Evolutionary conservation across 2,329 filamentous ascomycete species (phyloP).

Genomic region (Pseudogymnoascus sp.): DNA sequence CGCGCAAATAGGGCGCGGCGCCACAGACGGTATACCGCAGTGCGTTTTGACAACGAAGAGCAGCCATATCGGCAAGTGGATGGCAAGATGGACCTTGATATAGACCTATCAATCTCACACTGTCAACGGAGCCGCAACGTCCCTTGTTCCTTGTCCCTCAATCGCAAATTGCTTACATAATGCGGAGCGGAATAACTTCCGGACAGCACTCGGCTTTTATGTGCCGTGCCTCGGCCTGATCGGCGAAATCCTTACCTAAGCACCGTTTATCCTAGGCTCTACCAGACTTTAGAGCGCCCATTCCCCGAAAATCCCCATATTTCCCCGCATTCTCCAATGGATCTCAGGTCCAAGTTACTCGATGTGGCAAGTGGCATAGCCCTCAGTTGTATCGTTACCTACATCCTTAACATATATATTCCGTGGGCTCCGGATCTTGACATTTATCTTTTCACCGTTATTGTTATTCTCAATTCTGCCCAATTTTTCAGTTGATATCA

Average conservation of each 20-base stretch:
- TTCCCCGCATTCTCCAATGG: slow-evolving; percentile 4
- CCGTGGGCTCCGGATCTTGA: slow-evolving; percentile 25
- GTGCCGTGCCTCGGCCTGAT: slow-evolving; percentile 12
- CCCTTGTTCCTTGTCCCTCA: not conserved
- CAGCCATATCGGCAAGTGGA: slow-evolving; percentile 37
- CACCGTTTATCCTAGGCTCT: not conserved
- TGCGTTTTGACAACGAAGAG: slow-evolving; percentile 38
- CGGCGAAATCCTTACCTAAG: not conserved
- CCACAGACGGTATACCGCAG: slow-evolving; percentile 39
- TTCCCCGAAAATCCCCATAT: slow-evolving; percentile 4
- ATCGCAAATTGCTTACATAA: slow-evolving; percentile 11
- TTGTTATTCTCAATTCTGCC: slow-evolving; percentile 26
- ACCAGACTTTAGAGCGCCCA: slow-evolving; percentile 4
- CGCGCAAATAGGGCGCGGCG: slow-evolving; percentile 27
- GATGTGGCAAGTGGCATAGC: slow-evolving; percentile 24
- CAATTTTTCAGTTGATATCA: slow-evolving; percentile 22
- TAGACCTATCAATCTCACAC: not conserved
- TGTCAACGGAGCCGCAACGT: not conserved
- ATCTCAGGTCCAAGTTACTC: slow-evolving; percentile 15
- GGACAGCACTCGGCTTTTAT: not conserved
- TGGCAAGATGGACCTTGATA: not conserved
- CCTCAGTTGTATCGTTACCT: slow-evolving; percentile 18
- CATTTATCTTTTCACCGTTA: slow-evolving; percentile 23
- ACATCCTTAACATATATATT: slow-evolving; percentile 23
- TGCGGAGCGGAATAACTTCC: slow-evolving; percentile 6